Base-by-base conservation (phyloP, 495 filamentous ascomycete genomes). In the Penicillium steckii region DNA sequence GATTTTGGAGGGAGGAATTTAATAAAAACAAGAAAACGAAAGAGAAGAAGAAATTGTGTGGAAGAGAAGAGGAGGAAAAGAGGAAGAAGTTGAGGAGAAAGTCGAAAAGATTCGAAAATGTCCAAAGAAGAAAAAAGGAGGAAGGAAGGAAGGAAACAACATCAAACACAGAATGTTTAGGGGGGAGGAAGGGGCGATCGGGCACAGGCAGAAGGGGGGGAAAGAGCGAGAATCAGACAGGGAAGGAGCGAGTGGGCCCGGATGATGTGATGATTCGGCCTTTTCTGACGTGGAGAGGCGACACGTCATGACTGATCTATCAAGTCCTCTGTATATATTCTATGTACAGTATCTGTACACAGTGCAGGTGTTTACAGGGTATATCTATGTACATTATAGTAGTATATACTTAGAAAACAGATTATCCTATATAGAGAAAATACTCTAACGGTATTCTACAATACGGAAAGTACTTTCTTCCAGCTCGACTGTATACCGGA, bases 221-320 rank as follows among this genome's bases (percentile, higher is more conserved):
- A 70, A 66, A 60, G 56, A 50, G 46, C 37, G 38, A 38, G 37
- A 25, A 19, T 25, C 35, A 51, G 50, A 42, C 53, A 57, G 21
- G 37, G 46, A 40, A 42, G 48, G 56, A 49, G 26, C n/a, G 32
- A 41, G 37, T 23, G 21, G 37, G 37, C 46, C 56, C n/a, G 21
- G 5, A 56, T 59, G 55, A 59, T 59, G 53, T 56, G 57, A 59
- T 67, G 29, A 30, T 41, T 41, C 37, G 44, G 37, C 46, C 53
- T 50, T 41, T 55, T 53, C 50, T 57, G 58, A 60, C 57, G 57
- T 60, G 57, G 57, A 52, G 47, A n/a, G 21, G 41, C 44, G 58
- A 62, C 59, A 65, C 62, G 62, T 65, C 62, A 65, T 65, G 56
- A 46, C 38, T 18, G 38, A 51, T 29, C 27, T 29, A 29, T 29